These are phyloP conservation scores for Colletotrichum limetticola DNA, from an alignment of 2,329 filamentous ascomycete species.

Conservation along the genomic window DNA sequence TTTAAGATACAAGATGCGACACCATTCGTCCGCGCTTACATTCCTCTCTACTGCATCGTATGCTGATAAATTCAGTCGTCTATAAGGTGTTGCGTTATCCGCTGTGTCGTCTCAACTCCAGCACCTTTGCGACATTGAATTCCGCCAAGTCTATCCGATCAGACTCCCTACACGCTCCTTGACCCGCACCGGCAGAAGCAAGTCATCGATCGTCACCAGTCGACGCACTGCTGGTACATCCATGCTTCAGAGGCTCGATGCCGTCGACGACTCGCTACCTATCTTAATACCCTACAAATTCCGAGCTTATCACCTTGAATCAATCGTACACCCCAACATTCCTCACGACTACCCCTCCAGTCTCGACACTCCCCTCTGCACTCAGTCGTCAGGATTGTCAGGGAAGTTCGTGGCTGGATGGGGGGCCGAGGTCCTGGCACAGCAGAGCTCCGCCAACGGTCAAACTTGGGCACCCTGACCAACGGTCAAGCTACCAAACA, in stretches of 20 bases:
- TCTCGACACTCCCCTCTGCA: background rate
- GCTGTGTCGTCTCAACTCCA: background rate
- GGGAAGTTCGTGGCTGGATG: background rate
- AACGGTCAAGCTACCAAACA: conserved; percentile 20
- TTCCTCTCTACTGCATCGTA: background rate
- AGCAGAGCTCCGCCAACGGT: background rate
- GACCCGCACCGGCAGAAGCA: background rate
- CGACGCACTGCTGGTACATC: background rate
- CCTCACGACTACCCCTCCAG: background rate
- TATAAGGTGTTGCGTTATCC: background rate
- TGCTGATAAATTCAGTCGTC: background rate
- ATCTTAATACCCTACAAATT: background rate
- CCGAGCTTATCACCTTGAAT: background rate
- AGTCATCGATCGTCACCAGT: background rate
- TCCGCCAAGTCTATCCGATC: conserved; percentile 6
- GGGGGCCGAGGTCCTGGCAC: conserved; percentile 18
- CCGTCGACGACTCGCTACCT: background rate
- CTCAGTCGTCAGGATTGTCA: no score
- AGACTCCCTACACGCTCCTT: background rate
- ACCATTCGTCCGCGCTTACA: background rate
- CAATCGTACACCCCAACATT: background rate
- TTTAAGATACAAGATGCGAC: background rate
- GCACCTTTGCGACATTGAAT: background rate
- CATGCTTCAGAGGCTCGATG: background rate
- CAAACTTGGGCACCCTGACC: conserved; percentile 23